Percentiles rank a stretch among this genome's conserved stretches.
These are phyloP conservation scores for Sarocladium oryzae DNA, from an alignment of 2,329 filamentous ascomycete species.

Conservation along the genomic window DNA sequence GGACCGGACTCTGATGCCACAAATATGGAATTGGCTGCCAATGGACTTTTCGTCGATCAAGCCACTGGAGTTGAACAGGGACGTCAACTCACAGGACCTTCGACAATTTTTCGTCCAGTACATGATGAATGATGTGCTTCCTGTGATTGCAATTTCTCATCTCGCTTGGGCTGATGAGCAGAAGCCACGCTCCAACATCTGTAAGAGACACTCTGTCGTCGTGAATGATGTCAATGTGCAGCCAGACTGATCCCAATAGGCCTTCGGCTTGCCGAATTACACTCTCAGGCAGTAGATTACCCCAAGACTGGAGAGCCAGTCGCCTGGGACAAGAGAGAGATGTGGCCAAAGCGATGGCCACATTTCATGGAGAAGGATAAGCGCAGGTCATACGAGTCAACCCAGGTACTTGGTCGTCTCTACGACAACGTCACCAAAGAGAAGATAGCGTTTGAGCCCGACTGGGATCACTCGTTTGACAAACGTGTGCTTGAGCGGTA, in stretches of 20 bases:
- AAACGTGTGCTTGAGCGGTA: constrained; percentile 62
- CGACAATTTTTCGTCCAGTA: constrained; percentile 83
- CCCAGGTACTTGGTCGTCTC: constrained; percentile 68
- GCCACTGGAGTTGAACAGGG: constrained; percentile 47
- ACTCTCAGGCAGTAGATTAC: constrained; percentile 91
- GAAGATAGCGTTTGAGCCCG: constrained; percentile 61
- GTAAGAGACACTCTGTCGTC: constrained; percentile 38
- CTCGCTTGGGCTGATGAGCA: constrained; percentile 65
- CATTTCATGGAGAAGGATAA: constrained; percentile 76
- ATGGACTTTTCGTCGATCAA: constrained; percentile 67
- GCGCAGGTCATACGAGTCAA: constrained; percentile 56
- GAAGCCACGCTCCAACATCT: constrained; percentile 63
- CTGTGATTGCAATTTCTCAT: constrained; percentile 75
- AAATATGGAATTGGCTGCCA: constrained; percentile 62
- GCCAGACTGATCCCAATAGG: constrained; percentile 29
- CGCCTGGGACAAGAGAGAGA: constrained; percentile 53
- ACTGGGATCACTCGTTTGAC: constrained; percentile 71
- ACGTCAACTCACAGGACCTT: constrained; percentile 68
- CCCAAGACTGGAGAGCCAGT: constrained; percentile 82
- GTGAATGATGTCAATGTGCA: neutral
- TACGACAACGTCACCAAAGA: constrained; percentile 63
- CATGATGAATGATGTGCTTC: constrained; percentile 83
- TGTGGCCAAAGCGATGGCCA: constrained; percentile 58
- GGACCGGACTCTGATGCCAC: constrained; percentile 69
- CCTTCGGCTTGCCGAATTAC: constrained; percentile 66